A percentile compares a stretch with the other conserved stretches of the same genome.
phyloP scores from a whole-genome alignment of 2,329 filamentous ascomycete genomes.

The Sporothrix protearum region DNA sequence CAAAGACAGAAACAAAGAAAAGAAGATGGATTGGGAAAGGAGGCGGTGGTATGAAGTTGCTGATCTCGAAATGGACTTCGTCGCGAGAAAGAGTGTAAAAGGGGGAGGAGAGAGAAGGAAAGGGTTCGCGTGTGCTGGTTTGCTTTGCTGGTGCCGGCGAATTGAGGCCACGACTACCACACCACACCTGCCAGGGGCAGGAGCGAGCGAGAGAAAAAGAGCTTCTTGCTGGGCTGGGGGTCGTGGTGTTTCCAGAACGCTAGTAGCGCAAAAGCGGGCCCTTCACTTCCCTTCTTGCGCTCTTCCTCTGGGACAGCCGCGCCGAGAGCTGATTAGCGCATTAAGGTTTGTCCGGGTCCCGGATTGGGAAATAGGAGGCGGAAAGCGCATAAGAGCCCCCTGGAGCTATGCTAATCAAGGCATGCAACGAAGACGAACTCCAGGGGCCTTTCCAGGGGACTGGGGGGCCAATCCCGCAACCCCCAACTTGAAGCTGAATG shows the following conservation, averaged over 20 bases:
- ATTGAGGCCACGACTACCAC: slow-evolving; percentile 22
- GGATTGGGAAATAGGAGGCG: neutral
- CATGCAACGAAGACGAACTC: neutral
- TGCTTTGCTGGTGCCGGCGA: neutral
- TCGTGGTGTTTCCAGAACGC: neutral
- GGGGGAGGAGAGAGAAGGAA: neutral
- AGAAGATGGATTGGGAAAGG: neutral
- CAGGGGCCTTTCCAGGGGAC: neutral
- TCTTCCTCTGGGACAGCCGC: neutral
- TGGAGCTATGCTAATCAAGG: neutral
- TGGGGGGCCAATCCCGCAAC: neutral
- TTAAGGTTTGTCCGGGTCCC: slow-evolving; percentile 10
- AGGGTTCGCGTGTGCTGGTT: neutral
- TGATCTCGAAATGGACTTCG: slow-evolving; percentile 6
- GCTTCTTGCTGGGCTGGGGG: neutral
- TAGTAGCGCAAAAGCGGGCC: neutral
- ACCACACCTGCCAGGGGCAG: slow-evolving; percentile 9
- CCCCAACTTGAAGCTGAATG: neutral
- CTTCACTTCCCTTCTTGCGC: neutral
- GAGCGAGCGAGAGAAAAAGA: slow-evolving; percentile 7
- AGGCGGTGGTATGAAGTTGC: neutral
- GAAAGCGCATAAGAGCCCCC: neutral
- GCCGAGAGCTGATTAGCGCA: neutral
- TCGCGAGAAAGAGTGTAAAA: neutral
- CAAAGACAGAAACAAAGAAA: neutral